Conservation (phyloP, 2,329 filamentous ascomycete species). For the Cryphonectria carpinicola region DNA sequence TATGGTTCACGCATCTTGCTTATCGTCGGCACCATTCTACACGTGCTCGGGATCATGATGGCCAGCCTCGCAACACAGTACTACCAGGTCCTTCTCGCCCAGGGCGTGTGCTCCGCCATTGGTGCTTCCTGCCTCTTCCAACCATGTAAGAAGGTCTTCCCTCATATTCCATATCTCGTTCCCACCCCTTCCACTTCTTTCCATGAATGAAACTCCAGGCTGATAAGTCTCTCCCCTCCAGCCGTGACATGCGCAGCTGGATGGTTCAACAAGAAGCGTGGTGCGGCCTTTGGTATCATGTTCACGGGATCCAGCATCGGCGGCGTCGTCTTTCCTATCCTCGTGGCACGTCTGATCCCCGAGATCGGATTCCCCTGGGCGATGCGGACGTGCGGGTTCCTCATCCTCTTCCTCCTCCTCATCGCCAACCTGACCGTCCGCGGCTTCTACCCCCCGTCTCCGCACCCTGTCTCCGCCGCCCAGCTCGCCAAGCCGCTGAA, state of each 20-base stretch:
- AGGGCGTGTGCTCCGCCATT: conserved; percentile 29
- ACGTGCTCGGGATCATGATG: conserved; percentile 61
- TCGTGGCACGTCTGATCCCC: conserved; percentile 34
- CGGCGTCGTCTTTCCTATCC: conserved; percentile 38
- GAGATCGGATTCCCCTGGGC: conserved; percentile 37
- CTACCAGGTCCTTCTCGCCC: conserved; percentile 32
- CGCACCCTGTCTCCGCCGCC: conserved; percentile 21
- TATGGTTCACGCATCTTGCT: conserved; percentile 58
- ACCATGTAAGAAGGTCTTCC: not conserved
- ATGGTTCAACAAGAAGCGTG: conserved; percentile 34
- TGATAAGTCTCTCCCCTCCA: not conserved
- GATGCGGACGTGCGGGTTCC: conserved; percentile 36
- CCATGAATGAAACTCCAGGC: not conserved
- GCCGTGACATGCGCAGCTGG: conserved; percentile 14
- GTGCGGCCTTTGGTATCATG: conserved; percentile 34
- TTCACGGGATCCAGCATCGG: conserved; percentile 35
- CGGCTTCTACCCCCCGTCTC: conserved; percentile 17
- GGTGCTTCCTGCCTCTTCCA: conserved; percentile 27
- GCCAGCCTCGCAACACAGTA: conserved; percentile 42
- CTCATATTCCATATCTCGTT: too few relatives aligned
- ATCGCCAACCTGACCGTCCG: conserved; percentile 35
- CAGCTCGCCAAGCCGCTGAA: conserved; percentile 28
- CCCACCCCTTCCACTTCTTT: not conserved
- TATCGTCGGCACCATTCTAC: conserved; percentile 49
- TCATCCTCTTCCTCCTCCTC: conserved; percentile 35